Percentiles rank a stretch among this genome's conserved stretches.
phyloP scores from a whole-genome alignment of 2,329 filamentous ascomycete species.

The Talaromyces sp. region DNA sequence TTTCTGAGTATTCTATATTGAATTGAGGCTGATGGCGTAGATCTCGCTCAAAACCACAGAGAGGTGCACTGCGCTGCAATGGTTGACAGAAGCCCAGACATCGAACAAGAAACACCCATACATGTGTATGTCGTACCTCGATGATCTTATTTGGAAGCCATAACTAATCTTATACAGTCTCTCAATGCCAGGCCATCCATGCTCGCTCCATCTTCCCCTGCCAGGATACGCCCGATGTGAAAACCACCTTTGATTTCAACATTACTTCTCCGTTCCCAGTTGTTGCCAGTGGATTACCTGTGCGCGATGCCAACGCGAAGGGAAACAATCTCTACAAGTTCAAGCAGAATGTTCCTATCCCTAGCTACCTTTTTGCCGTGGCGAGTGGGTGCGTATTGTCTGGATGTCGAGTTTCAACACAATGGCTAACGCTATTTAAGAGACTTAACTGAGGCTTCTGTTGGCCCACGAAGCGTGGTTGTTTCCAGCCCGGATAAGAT shows the following conservation, averaged over 20 bases:
- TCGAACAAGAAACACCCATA: slow-evolving; percentile 95
- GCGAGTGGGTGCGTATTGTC: slow-evolving; percentile 53
- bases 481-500: slow-evolving; percentile 87
- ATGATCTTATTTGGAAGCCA: not conserved
- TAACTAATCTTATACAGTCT: slow-evolving; percentile 50
- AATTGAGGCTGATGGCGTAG: slow-evolving; percentile 27
- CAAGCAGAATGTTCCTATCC: slow-evolving; percentile 86
- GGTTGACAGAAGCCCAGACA: slow-evolving; percentile 89
- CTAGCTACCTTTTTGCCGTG: slow-evolving; percentile 90
- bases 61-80: slow-evolving; percentile 88
- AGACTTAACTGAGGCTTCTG: slow-evolving; percentile 78
- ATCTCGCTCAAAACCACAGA: slow-evolving; percentile 77
- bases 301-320: slow-evolving; percentile 49
- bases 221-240: slow-evolving; percentile 95
- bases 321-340: slow-evolving; percentile 73
- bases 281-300: slow-evolving; percentile 78
- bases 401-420: not conserved
- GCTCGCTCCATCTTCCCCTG: slow-evolving; percentile 91
- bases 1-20: not conserved
- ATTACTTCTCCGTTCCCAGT: slow-evolving; percentile 83
- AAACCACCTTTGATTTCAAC: slow-evolving; percentile 88
- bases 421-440: slow-evolving; percentile 40
- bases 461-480: slow-evolving; percentile 80
- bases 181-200: slow-evolving; percentile 95
- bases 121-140: slow-evolving; percentile 58